Conservation (phyloP, 164 flowering plant species). For the Chimonanthus salicifolius region DNA sequence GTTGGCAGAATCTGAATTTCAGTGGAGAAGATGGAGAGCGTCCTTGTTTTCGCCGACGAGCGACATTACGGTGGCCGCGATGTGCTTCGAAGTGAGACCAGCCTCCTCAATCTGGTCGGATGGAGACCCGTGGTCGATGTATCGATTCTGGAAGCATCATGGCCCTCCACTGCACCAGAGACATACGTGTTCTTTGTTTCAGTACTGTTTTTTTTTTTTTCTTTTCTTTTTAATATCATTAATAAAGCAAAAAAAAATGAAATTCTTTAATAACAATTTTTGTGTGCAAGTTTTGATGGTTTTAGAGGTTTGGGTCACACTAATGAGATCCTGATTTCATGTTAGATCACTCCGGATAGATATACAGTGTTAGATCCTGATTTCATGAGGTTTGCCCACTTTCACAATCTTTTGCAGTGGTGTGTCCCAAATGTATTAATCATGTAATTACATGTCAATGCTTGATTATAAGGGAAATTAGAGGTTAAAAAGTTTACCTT, state of each 20-base stretch:
- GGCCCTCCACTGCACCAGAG: constrained; percentile 41
- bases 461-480: background rate
- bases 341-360: background rate
- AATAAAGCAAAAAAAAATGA: background rate
- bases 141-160: constrained; percentile 49
- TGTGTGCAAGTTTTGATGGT: background rate
- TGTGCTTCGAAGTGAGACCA: constrained; percentile 37
- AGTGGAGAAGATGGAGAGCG: constrained; percentile 9
- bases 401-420: background rate
- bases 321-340: background rate
- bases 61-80: constrained; percentile 36
- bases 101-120: constrained; percentile 42
- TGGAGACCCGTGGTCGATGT: constrained; percentile 53
- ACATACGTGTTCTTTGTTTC: background rate
- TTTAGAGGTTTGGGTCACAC: background rate
- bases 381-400: too few relatives aligned
- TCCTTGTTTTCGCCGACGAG: constrained; percentile 19
- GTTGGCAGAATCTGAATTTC: background rate
- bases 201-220: too few relatives aligned
- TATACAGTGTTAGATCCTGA: too few relatives aligned
- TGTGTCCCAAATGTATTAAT: background rate
- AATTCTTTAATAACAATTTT: background rate
- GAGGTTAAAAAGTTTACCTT: constrained; percentile 4
- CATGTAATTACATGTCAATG: background rate
- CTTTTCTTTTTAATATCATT: background rate